A percentile compares a stretch with the other conserved stretches of the same genome.
phyloP scores from a whole-genome alignment of 2,329 filamentous ascomycete genomes.

The Exophiala lecanii-corni region DNA sequence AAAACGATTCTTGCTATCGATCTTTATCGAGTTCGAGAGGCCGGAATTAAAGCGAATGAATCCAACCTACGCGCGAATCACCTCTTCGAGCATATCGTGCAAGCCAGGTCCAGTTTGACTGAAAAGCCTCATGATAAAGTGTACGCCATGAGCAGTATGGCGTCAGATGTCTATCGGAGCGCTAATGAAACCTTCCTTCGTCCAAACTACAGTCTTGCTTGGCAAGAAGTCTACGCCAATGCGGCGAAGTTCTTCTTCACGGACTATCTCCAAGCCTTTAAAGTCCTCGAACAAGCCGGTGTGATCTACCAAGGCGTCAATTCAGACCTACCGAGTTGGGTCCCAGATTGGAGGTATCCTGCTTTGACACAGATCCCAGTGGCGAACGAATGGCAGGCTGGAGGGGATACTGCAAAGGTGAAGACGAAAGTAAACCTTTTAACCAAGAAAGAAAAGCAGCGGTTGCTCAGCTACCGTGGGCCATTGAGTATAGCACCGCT shows the following conservation, averaged over 20 bases:
- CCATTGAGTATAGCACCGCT: neutral
- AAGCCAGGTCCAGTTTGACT: constrained; percentile 1
- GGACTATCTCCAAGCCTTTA: neutral
- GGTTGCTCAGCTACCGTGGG: neutral
- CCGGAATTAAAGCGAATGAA: constrained; percentile 2
- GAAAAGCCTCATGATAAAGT: constrained; percentile 17
- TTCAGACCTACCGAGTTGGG: constrained; percentile 11
- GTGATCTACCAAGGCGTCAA: constrained; percentile 4
- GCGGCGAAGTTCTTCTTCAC: neutral
- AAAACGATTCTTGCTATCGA: constrained; percentile 7
- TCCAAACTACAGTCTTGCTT: constrained; percentile 11
- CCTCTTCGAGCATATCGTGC: neutral
- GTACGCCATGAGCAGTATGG: constrained; percentile 14
- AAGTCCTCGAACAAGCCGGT: constrained; percentile 10
- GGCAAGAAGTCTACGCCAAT: constrained; percentile 13
- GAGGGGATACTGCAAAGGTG: constrained; percentile 5
- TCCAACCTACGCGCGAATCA: neutral
- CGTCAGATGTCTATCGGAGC: constrained; percentile 5
- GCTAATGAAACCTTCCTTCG: constrained; percentile 9
- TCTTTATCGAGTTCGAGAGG: constrained; percentile 6
- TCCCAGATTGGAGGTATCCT: constrained; percentile 11
- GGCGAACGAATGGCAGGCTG: constrained; percentile 7
- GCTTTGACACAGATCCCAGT: constrained; percentile 6
- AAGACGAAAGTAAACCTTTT: constrained; percentile 1
- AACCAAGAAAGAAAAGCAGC: constrained; percentile 8